Evolutionary conservation across 371 early-diverging fungal genomes (phyloP), one percentile per base, ranked within the genome.

Genomic region (Parasitella parasitica): DNA sequence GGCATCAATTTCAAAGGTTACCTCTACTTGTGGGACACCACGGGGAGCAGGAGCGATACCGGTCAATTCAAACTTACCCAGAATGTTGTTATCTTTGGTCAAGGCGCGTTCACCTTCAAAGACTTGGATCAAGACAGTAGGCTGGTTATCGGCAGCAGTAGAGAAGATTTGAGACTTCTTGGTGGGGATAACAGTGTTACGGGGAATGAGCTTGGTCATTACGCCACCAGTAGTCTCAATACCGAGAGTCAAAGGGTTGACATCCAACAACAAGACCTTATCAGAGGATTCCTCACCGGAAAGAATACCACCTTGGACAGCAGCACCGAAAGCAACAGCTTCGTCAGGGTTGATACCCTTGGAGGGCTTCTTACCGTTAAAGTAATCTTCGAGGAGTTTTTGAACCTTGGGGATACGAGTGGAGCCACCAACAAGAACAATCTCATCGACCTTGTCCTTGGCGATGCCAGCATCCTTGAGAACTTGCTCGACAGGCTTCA

Each of bases 341-440:
- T 97, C 97, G 70, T 99, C 99, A 39, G 99, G 98, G 85, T 98
- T 94, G 67, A 98, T 93, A 57, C 85, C 79, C 81, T 90, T 94
- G 80, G 92, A 90, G 22, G 98, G 96, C 74, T 96, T 93, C 76
- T 91, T 91, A 64, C 96, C 96, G 83, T 76, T 80, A 73, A 99
- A 99, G 77, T 92, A 89, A 15, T 87, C 83, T 78, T 94, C 91
- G 64, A 99, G 94, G 43, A 94, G 84, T 68, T 93, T 90, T 75
- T 94, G 91, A 52, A 99, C 97, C 86, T 94, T 95, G 78, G 99
- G 99, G 80, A 99, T 96, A 83, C 98, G 92, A 67, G 98, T 95
- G 87, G 97, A 97, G 77, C 99, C 99, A 76, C 99, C 99, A 57
- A 99, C 99, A 54, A 99, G 88, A 59, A 99, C 95, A 62, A 99